These are phyloP conservation scores for Coffea eugenioides DNA, from an alignment of 257 asterid genomes.

Conservation along the genomic window DNA sequence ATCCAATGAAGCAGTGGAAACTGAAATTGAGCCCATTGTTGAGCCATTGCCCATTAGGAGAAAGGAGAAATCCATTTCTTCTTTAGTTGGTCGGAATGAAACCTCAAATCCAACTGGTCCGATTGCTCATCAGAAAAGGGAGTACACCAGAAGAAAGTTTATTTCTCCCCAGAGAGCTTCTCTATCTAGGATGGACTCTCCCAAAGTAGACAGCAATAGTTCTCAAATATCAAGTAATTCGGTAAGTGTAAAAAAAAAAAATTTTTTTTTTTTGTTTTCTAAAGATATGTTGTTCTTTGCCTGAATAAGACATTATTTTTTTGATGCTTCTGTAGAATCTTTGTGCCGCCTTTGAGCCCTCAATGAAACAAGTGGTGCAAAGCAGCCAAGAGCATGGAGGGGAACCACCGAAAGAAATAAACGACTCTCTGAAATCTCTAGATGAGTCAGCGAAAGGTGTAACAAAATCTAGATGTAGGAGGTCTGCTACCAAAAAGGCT, in stretches of 20 bases:
- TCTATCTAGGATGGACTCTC: neutral
- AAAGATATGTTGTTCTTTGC: neutral
- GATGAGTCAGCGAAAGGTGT: slow-evolving; percentile 1
- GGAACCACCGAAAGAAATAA: neutral
- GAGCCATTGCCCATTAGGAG: neutral
- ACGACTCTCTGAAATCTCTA: slow-evolving; percentile 7
- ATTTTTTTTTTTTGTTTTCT: neutral
- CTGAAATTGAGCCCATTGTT: neutral
- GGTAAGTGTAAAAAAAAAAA: neutral
- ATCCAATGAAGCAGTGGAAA: neutral
- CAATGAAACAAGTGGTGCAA: neutral
- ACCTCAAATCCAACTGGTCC: neutral
- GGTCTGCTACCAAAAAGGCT: neutral
- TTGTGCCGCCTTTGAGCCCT: neutral
- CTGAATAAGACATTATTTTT: neutral
- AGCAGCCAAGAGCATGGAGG: neutral
- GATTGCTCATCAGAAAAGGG: neutral
- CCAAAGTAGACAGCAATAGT: neutral
- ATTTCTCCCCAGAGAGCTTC: neutral
- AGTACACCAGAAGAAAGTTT: neutral
- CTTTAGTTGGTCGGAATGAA: slow-evolving; percentile 3
- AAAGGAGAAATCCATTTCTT: slow-evolving; percentile 23
- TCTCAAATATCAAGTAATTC: neutral
- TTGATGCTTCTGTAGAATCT: neutral
- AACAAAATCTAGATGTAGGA: neutral